Evolutionary conservation across 148 eudicot species (phyloP).

Genomic region (Rhododendron simsii): DNA sequence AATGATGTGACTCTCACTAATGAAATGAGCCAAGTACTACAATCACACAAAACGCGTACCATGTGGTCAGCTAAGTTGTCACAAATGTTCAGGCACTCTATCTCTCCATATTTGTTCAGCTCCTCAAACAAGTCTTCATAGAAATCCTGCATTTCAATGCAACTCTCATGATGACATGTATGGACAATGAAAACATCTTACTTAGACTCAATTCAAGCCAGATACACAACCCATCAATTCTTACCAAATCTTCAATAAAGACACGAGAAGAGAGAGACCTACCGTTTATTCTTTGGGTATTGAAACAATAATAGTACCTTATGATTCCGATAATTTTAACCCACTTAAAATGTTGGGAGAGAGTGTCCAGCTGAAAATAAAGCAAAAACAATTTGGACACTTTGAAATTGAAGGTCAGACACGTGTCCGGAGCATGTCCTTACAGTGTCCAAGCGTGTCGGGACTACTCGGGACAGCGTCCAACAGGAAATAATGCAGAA

Average conservation of each 20-base stretch:
- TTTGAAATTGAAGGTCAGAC: background rate
- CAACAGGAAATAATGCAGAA: background rate
- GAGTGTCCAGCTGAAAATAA: background rate
- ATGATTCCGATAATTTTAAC: background rate
- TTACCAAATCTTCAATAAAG: background rate
- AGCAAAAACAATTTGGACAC: background rate
- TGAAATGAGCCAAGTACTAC: background rate
- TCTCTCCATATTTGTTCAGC: slow-evolving; percentile 86
- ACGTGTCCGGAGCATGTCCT: background rate
- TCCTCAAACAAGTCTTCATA: slow-evolving; percentile 93
- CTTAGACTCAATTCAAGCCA: background rate
- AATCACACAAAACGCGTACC: slow-evolving; percentile 27
- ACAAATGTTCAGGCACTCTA: slow-evolving; percentile 84
- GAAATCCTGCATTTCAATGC: slow-evolving; percentile 59
- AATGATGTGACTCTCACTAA: background rate
- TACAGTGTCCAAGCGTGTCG: background rate
- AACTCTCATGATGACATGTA: background rate
- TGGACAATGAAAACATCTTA: background rate
- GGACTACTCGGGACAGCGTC: background rate
- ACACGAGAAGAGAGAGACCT: background rate
- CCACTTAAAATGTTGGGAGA: background rate
- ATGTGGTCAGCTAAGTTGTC: slow-evolving; percentile 96
- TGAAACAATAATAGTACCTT: too few relatives aligned
- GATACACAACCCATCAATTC: background rate
- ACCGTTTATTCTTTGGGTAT: background rate